Conservation (phyloP, 768 basidiomycete genomes). For the Russula earlei region DNA sequence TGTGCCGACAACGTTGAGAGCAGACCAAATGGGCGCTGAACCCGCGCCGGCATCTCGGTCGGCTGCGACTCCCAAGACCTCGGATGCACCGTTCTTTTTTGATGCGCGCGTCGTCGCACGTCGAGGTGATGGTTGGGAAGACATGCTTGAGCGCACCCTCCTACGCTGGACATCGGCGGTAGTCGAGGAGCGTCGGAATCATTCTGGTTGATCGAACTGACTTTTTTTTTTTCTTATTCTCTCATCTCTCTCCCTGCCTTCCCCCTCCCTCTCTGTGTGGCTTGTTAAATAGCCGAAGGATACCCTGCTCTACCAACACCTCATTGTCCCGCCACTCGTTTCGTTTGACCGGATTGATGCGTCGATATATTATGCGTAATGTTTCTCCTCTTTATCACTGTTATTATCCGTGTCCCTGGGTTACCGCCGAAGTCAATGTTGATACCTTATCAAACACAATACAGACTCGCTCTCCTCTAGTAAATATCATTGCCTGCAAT, state of each 20-base stretch:
- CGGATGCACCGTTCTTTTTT: slow-evolving; percentile 49
- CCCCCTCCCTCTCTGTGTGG: background rate
- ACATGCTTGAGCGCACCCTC: slow-evolving; percentile 59
- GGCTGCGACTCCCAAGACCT: slow-evolving; percentile 25
- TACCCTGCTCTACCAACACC: background rate
- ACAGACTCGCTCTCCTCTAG: background rate
- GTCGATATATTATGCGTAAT: background rate
- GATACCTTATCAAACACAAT: background rate
- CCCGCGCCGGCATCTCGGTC: slow-evolving; percentile 21
- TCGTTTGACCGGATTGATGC: background rate
- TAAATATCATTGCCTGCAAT: too few relatives aligned
- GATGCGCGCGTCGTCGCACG: slow-evolving; percentile 67
- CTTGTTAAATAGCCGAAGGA: background rate
- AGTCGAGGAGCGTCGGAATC: slow-evolving; percentile 48
- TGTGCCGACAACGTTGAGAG: slow-evolving; percentile 24
- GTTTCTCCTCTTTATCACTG: background rate
- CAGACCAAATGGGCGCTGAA: slow-evolving; percentile 14
- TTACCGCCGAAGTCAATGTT: slow-evolving; percentile 9
- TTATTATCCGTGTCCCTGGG: background rate
- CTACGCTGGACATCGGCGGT: slow-evolving; percentile 59
- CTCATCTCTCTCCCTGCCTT: background rate
- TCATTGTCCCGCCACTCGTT: background rate
- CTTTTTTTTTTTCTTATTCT: background rate
- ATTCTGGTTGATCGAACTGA: slow-evolving; percentile 11
- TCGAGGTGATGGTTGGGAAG: slow-evolving; percentile 71